phyloP scores from a whole-genome alignment of 257 asterid species.

The Rehmannia glutinosa region DNA sequence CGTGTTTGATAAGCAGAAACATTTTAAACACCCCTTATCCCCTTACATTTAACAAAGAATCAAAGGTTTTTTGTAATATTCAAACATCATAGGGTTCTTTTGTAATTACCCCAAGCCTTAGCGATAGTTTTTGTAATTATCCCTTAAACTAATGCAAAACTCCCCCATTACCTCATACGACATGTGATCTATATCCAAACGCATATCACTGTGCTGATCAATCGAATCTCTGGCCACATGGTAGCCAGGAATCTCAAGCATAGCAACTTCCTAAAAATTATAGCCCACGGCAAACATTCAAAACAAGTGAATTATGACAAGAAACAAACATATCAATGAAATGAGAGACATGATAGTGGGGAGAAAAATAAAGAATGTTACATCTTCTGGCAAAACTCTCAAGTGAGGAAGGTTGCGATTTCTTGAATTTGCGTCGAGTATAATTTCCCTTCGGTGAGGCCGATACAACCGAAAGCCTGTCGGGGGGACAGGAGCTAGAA shows the following conservation, averaged over 20 bases:
- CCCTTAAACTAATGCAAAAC: background rate
- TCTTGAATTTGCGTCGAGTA: conserved; percentile 32
- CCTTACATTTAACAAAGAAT: too few species aligned
- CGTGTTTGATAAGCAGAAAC: too few species aligned
- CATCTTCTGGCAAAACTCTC: conserved; percentile 70
- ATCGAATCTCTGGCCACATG: conserved; percentile 37
- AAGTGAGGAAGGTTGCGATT: conserved; percentile 41
- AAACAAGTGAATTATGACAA: background rate
- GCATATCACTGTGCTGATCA: conserved; percentile 68
- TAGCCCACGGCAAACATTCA: background rate
- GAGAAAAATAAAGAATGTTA: conserved; percentile 20
- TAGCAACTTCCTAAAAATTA: conserved; percentile 50
- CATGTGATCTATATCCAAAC: conserved; percentile 46
- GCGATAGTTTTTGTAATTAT: too few species aligned
- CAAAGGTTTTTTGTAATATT: too few species aligned
- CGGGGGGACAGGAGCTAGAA: conserved; percentile 48
- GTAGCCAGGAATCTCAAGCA: conserved; percentile 51
- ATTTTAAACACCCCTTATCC: too few species aligned
- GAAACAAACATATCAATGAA: too few species aligned
- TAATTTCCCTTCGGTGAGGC: conserved; percentile 50
- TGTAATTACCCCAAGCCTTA: too few species aligned
- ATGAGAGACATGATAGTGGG: background rate
- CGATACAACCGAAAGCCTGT: conserved; percentile 39
- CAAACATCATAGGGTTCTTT: too few species aligned
- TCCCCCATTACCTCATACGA: conserved; percentile 60